Evolutionary conservation across 2,329 filamentous ascomycete genomes (phyloP).

Genomic region (Escovopsis sp.): DNA sequence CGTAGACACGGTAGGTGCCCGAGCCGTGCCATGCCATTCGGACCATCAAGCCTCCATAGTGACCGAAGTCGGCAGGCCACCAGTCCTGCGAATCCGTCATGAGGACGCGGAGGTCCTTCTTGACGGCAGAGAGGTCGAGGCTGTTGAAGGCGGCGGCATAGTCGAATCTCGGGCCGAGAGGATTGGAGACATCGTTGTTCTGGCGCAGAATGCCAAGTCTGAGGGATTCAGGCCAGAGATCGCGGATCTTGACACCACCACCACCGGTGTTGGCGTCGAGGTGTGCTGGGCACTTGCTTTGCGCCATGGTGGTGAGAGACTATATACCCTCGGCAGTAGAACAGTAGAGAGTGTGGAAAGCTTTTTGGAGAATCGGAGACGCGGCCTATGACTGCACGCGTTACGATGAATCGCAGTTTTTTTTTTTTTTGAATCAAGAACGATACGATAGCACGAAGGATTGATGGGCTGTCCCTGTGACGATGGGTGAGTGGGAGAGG

Average conservation of each 20-base stretch:
- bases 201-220: constrained; percentile 61
- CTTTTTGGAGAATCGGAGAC: too few relatives aligned
- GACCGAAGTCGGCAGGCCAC: constrained; percentile 72
- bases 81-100: constrained; percentile 70
- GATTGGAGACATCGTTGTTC: constrained; percentile 48
- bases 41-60: constrained; percentile 69
- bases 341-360: too few relatives aligned
- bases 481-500: too few relatives aligned
- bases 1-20: constrained; percentile 51
- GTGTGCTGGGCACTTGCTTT: constrained; percentile 19
- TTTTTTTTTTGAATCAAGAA: too few relatives aligned
- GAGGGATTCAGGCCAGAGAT: constrained; percentile 63
- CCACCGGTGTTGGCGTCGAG: constrained; percentile 31
- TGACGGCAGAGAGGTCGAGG: constrained; percentile 42
- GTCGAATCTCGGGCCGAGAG: constrained; percentile 51
- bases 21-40: constrained; percentile 73
- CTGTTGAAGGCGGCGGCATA: constrained; percentile 59
- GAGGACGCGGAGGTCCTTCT: constrained; percentile 53
- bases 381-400: too few relatives aligned
- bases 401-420: too few relatives aligned
- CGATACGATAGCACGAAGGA: too few relatives aligned
- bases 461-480: too few relatives aligned
- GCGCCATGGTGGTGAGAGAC: constrained; percentile 9
- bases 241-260: constrained; percentile 50
- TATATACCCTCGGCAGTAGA: too few relatives aligned